phyloP scores from a whole-genome alignment of 257 asterid genomes.

The Linaria vulgaris region DNA sequence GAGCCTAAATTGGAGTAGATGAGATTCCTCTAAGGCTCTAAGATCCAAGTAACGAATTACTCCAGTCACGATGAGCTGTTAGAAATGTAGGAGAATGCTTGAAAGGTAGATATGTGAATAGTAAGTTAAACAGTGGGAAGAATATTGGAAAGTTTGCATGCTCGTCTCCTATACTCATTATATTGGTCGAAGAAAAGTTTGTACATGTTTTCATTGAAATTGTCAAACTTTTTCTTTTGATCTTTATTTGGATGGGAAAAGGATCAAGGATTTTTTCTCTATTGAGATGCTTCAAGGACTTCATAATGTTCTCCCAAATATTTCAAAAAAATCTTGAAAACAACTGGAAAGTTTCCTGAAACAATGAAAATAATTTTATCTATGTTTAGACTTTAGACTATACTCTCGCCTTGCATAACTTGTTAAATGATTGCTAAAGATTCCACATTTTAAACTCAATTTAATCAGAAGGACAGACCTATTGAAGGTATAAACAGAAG shows the following conservation, averaged over 20 bases:
- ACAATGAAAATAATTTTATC: too few species aligned
- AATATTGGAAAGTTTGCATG: not conserved
- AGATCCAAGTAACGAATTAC: not conserved
- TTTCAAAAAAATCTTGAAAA: too few species aligned
- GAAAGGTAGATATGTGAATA: not conserved
- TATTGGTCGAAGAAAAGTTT: not conserved
- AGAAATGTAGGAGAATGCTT: conserved; percentile 1
- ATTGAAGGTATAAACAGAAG: not conserved
- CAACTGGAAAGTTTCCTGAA: too few species aligned
- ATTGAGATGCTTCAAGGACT: not conserved
- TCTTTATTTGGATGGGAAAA: not conserved
- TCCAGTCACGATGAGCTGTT: not conserved
- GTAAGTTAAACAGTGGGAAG: not conserved
- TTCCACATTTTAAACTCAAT: too few species aligned
- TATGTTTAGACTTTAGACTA: too few species aligned
- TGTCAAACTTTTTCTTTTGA: not conserved
- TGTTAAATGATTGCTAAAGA: too few species aligned
- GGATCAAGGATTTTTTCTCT: not conserved
- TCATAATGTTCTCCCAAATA: too few species aligned
- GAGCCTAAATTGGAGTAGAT: not conserved
- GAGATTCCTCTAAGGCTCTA: too few species aligned
- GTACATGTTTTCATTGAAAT: too few species aligned
- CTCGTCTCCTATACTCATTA: too few species aligned
- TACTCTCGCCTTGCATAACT: too few species aligned
- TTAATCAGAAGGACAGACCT: not conserved